Conservation (phyloP, 1,139 yeast species). For the Taphrina communis region DNA sequence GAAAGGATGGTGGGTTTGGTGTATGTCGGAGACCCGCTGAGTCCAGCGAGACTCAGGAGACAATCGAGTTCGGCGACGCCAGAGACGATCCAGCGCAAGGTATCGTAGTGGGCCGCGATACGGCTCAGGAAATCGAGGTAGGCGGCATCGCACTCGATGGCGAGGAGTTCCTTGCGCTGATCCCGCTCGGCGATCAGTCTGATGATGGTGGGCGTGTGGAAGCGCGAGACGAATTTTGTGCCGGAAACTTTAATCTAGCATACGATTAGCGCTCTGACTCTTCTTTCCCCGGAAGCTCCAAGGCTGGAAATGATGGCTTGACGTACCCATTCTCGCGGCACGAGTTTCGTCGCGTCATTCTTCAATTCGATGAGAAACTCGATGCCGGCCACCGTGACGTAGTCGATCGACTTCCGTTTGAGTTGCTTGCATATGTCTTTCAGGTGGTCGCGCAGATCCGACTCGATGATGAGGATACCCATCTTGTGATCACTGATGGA, state of each 20-base stretch:
- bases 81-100: conserved; percentile 59
- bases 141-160: conserved; percentile 62
- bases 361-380: conserved; percentile 77
- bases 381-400: conserved; percentile 64
- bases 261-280: not conserved
- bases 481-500: conserved; percentile 51
- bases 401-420: conserved; percentile 65
- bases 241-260: conserved; percentile 47
- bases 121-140: conserved; percentile 60
- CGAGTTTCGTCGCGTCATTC: conserved; percentile 59
- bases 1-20: conserved; percentile 61
- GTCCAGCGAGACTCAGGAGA: conserved; percentile 70
- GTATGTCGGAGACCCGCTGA: conserved; percentile 61
- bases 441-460: conserved; percentile 61
- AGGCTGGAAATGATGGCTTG: not conserved
- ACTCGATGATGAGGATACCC: conserved; percentile 50
- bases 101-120: conserved; percentile 60
- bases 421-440: conserved; percentile 56
- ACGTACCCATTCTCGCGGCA: conserved; percentile 73
- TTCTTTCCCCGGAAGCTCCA: not conserved
- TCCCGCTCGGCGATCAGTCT: conserved; percentile 62
- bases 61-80: conserved; percentile 73
- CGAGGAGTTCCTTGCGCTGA: conserved; percentile 67
- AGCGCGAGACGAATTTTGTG: conserved; percentile 73
- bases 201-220: conserved; percentile 65